These are phyloP conservation scores for Pseudozyma tsukubaensis DNA, from an alignment of 1,284 basidiomycete genomes.

Conservation along the genomic window DNA sequence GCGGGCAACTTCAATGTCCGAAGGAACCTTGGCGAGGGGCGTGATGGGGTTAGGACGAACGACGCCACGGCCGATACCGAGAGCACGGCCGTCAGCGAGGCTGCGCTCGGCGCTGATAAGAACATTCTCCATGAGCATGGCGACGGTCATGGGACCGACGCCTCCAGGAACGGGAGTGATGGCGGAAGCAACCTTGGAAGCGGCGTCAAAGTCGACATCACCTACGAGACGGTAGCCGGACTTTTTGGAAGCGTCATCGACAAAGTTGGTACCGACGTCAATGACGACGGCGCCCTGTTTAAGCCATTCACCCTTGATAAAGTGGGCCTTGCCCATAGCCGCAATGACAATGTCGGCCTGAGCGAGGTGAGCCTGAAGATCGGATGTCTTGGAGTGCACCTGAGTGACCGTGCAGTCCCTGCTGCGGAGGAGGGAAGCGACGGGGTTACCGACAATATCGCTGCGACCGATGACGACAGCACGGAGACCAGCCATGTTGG, in stretches of 20 bases:
- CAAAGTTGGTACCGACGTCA: conserved; percentile 92
- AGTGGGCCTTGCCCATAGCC: conserved; percentile 91
- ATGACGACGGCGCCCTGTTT: conserved; percentile 82
- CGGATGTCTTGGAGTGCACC: conserved; percentile 89
- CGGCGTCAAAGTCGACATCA: conserved; percentile 89
- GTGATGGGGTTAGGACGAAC: conserved; percentile 83
- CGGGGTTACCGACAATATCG: conserved; percentile 97
- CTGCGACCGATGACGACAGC: conserved; percentile 95
- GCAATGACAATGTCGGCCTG: conserved; percentile 91
- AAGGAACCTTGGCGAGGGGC: conserved; percentile 79
- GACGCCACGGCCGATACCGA: conserved; percentile 74
- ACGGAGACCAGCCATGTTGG: conserved; percentile 73
- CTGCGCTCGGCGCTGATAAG: conserved; percentile 82
- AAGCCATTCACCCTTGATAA: conserved; percentile 92
- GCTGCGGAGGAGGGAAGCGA: conserved; percentile 87
- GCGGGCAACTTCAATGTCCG: conserved; percentile 94
- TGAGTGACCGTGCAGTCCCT: conserved; percentile 96
- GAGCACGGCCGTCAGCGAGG: conserved; percentile 76
- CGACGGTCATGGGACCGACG: conserved; percentile 99
- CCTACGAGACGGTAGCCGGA: conserved; percentile 95
- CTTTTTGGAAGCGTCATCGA: conserved; percentile 86
- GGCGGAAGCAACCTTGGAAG: conserved; percentile 80
- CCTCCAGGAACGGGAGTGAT: conserved; percentile 96
- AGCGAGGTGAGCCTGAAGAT: conserved; percentile 79
- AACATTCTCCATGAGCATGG: conserved; percentile 97